A percentile compares a stretch with the other conserved stretches of the same genome.
These are phyloP conservation scores for Kodamaea kakaduensis DNA, from an alignment of 805 yeast genomes.

Conservation along the genomic window DNA sequence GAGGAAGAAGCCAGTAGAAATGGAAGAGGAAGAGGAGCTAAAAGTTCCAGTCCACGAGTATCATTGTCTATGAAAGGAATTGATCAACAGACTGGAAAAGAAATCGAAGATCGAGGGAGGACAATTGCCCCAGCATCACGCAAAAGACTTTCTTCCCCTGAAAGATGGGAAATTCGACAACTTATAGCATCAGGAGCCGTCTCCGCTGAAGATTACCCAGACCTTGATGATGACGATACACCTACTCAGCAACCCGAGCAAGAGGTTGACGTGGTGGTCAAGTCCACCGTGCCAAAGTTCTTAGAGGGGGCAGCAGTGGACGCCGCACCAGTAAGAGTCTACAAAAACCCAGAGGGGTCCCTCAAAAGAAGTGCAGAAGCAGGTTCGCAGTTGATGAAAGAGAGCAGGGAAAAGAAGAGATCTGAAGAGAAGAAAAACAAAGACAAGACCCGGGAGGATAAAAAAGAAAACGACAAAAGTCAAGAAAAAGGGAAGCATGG, in stretches of 20 bases:
- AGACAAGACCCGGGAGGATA: conserved; percentile 34
- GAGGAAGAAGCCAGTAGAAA: background rate
- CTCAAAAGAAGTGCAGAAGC: conserved; percentile 68
- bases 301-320: conserved; percentile 51
- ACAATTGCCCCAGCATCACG: background rate
- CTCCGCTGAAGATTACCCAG: conserved; percentile 66
- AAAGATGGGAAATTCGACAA: conserved; percentile 86
- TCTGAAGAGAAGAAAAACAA: conserved; percentile 29
- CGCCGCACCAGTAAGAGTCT: conserved; percentile 51
- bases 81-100: conserved; percentile 64
- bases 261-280: conserved; percentile 70
- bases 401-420: conserved; percentile 48
- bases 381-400: conserved; percentile 70
- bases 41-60: too few relatives aligned
- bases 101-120: conserved; percentile 12
- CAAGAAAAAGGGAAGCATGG: conserved; percentile 22
- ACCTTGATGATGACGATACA: conserved; percentile 34
- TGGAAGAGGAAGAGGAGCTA: conserved; percentile 14
- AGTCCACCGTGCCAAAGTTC: conserved; percentile 67
- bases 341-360: conserved; percentile 75
- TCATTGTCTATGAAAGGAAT: conserved; percentile 66
- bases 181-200: conserved; percentile 76
- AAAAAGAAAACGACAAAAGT: background rate
- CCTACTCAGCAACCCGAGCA: conserved; percentile 29
- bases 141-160: conserved; percentile 71